Evolutionary conservation across 202 grass and related monocot species (phyloP).

Genomic region (Hordeum pubiflorum): DNA sequence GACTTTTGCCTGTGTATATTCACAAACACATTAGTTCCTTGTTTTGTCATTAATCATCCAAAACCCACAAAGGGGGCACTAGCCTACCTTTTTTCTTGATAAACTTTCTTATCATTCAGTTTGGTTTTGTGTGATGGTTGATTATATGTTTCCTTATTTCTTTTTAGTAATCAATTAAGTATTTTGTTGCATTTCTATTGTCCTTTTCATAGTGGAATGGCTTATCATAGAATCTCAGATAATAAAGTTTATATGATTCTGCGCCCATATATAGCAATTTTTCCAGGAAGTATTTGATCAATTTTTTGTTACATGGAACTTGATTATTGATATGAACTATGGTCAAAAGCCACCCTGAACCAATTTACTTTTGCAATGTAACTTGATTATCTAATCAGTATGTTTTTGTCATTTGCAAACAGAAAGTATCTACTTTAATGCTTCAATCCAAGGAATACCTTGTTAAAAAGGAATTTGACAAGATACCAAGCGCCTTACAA

Average conservation of each 20-base stretch:
- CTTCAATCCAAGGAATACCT: slow-evolving; percentile 54
- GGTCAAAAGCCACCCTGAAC: neutral
- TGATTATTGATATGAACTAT: neutral
- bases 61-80: too few relatives aligned
- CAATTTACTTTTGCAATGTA: neutral
- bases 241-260: neutral
- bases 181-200: neutral
- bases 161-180: neutral
- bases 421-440: slow-evolving; percentile 61
- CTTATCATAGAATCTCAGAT: slow-evolving; percentile 6
- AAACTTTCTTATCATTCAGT: neutral
- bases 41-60: too few relatives aligned
- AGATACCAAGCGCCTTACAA: slow-evolving; percentile 53
- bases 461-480: slow-evolving; percentile 37
- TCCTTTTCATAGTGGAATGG: slow-evolving; percentile 4
- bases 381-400: slow-evolving; percentile 16
- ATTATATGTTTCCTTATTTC: neutral
- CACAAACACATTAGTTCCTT: too few relatives aligned
- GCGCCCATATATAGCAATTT: neutral
- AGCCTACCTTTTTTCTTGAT: neutral
- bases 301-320: slow-evolving; percentile 3
- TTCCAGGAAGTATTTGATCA: slow-evolving; percentile 5
- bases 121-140: neutral
- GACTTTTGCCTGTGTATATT: too few relatives aligned
- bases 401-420: slow-evolving; percentile 28